Evolutionary conservation across 129 eudicot genomes (phyloP).

Genomic region (Sambucus nigra): DNA sequence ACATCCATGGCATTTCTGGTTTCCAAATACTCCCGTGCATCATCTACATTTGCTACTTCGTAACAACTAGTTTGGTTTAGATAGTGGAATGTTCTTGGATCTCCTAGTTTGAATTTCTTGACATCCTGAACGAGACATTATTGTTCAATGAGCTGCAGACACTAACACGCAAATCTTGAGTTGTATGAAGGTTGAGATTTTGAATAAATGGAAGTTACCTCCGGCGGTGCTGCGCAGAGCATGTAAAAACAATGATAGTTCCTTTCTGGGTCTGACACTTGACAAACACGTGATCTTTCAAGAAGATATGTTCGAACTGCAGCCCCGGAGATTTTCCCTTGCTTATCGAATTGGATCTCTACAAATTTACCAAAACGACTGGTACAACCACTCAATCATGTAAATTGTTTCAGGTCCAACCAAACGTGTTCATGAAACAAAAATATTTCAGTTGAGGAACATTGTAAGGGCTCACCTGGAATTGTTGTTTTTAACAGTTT

Average conservation of each 20-base stretch:
- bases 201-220: slow-evolving; percentile 53
- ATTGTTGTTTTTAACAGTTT: slow-evolving; percentile 94
- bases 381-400: slow-evolving; percentile 49
- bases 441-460: slow-evolving; percentile 9
- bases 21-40: slow-evolving; percentile 86
- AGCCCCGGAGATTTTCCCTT: slow-evolving; percentile 93
- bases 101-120: slow-evolving; percentile 69
- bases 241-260: slow-evolving; percentile 96
- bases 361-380: slow-evolving; percentile 99
- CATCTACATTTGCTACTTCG: slow-evolving; percentile 82
- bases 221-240: slow-evolving; percentile 98
- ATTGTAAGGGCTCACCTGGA: slow-evolving; percentile 51
- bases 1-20: slow-evolving; percentile 97
- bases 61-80: slow-evolving; percentile 85
- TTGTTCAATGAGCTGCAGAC: not conserved
- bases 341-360: slow-evolving; percentile 85
- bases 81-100: slow-evolving; percentile 86
- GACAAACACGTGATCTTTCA: slow-evolving; percentile 97
- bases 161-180: too few relatives aligned
- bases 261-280: slow-evolving; percentile 92
- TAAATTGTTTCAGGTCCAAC: slow-evolving; percentile 25
- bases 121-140: slow-evolving; percentile 46
- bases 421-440: not conserved
- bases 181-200: too few relatives aligned
- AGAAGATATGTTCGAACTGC: slow-evolving; percentile 94